Evolutionary conservation across 306 rosid species (phyloP), one percentile per base, ranked within the genome.

Genomic region (Quercus ilex): DNA sequence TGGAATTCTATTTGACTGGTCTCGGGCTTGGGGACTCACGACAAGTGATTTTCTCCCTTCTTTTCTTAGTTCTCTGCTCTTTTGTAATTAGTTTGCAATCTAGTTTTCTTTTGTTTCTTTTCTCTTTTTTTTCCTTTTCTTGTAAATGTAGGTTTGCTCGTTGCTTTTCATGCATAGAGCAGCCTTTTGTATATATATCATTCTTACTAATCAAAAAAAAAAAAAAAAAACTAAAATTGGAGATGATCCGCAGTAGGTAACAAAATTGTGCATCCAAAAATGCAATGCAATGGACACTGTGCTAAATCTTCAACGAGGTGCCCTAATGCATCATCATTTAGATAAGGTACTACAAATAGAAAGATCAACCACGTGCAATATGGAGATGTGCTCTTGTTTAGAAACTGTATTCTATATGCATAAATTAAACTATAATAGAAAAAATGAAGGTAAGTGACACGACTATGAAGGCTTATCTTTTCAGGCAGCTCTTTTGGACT

Each of bases 391-490:
- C 6, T 18, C 26, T 33, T 33, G 11, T 67, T 35, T 67, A 33
- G 51, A 67, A 67, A 35, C 26, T 35, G 35, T 19, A 35, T 67
- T 14, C 70, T 0, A 17, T 15, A 64, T 28, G 70, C 43, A 38
- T 20, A 30, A 28, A 3, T 13, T 25, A 38, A 63, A 79, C 33
- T 43, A 53, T 49, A 46, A 64, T 38, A 79, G 13, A 28, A 46
- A 78, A 56, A 43, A 73, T 53, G 23, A 53, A 49, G 38, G 17
- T 12, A 81, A 43, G 25, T 67, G 33, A 43, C 18, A 51, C 6
- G 20, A 64, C 55, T 77, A 73, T 62, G 30, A 71, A 77, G 71
- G 31, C n/a, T 10, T 21, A 69, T 70, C 69, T 71, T 76, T 75
- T 19, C 14, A 64, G 53, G 71, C 69, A 76, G 75, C 18, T 55